phyloP scores from a whole-genome alignment of 768 basidiomycete species.

The Amanita rubescens region DNA sequence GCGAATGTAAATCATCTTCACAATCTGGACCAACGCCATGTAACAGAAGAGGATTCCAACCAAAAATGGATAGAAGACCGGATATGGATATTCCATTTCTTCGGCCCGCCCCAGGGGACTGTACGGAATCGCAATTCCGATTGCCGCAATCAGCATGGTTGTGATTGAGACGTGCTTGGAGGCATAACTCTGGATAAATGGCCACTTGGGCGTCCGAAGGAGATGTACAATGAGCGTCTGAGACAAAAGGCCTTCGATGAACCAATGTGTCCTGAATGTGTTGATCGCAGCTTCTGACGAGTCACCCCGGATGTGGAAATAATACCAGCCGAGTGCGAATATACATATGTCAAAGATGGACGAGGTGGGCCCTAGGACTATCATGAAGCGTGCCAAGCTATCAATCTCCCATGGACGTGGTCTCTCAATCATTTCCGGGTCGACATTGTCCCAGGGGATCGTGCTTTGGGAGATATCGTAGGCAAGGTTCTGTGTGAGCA shows the following conservation, averaged over 20 bases:
- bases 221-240: conserved; percentile 15
- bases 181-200: not conserved
- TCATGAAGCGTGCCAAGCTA: conserved; percentile 28
- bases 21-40: not conserved
- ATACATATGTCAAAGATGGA: conserved; percentile 28
- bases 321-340: conserved; percentile 25
- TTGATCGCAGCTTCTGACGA: conserved; percentile 22
- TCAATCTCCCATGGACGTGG: conserved; percentile 25
- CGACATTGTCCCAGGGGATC: conserved; percentile 32
- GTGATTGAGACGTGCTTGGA: not conserved
- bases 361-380: conserved; percentile 27
- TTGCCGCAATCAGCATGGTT: not conserved
- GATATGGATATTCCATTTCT: not conserved
- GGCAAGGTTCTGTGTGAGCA: conserved; percentile 25
- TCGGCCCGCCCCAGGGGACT: not conserved
- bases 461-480: conserved; percentile 31
- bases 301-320: conserved; percentile 21
- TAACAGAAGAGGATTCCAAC: not conserved
- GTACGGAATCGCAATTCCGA: not conserved
- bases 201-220: conserved; percentile 1
- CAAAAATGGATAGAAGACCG: not conserved
- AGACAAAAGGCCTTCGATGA: conserved; percentile 27
- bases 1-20: not conserved
- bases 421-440: conserved; percentile 25
- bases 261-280: conserved; percentile 27